These are phyloP conservation scores for Dendrobium catenatum DNA, from an alignment of 106 monocot species.

Conservation along the genomic window DNA sequence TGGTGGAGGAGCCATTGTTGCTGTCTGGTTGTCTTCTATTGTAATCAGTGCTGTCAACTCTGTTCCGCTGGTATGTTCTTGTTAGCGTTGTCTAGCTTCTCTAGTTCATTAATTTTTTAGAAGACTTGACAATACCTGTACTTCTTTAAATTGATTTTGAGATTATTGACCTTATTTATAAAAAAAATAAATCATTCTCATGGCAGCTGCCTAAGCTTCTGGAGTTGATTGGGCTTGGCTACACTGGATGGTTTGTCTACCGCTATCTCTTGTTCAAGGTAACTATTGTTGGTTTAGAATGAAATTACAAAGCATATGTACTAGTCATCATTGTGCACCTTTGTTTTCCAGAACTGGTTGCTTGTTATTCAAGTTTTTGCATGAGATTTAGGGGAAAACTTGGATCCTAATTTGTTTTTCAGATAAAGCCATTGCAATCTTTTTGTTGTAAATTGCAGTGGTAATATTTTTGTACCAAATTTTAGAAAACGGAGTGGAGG, in stretches of 20 bases:
- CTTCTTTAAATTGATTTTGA: too few species aligned
- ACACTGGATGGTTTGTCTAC: constrained; percentile 94
- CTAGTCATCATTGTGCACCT: not conserved
- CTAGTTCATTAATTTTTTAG: too few species aligned
- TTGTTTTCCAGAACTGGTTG: not conserved
- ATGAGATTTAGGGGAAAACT: not conserved
- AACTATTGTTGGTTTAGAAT: constrained; percentile 6
- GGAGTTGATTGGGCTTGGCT: constrained; percentile 87
- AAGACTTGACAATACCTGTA: too few species aligned
- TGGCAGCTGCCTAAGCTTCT: constrained; percentile 73
- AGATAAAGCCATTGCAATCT: not conserved
- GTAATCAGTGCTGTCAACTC: constrained; percentile 90
- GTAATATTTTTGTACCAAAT: too few species aligned
- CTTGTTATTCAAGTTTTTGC: not conserved
- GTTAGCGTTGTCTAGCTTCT: not conserved
- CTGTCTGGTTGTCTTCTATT: constrained; percentile 81
- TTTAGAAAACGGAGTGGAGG: too few species aligned
- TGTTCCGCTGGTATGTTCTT: constrained; percentile 61
- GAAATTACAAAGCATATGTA: not conserved
- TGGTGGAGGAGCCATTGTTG: constrained; percentile 87
- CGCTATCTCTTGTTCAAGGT: constrained; percentile 94
- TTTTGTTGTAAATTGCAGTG: too few species aligned
- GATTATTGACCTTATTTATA: too few species aligned
- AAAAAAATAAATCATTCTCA: not conserved
- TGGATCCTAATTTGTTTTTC: too few species aligned